These are phyloP conservation scores for Aspergillus pseudonomiae DNA, from an alignment of 2,329 filamentous ascomycete genomes.

Conservation along the genomic window DNA sequence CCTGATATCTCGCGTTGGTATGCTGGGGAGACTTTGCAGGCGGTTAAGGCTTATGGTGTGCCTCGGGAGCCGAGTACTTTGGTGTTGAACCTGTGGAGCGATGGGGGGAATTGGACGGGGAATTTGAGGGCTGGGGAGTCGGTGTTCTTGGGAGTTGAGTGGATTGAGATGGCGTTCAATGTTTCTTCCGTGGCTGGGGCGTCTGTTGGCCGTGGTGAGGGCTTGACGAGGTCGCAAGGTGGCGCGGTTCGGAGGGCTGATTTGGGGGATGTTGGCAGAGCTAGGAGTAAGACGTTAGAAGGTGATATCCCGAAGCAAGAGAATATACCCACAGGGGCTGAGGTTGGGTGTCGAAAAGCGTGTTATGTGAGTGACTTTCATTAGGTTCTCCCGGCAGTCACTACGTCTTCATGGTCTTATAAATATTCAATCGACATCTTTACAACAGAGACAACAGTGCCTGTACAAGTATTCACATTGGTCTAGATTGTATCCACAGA, in stretches of 20 bases:
- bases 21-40: constrained; percentile 33
- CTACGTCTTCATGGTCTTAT: background rate
- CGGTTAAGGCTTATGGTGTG: constrained; percentile 39
- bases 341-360: background rate
- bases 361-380: constrained; percentile 3
- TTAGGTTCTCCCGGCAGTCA: background rate
- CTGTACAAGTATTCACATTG: background rate
- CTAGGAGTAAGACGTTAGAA: background rate
- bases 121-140: constrained; percentile 42
- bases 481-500: background rate
- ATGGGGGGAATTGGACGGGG: constrained; percentile 46
- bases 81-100: constrained; percentile 48
- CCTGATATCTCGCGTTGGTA: constrained; percentile 41
- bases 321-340: background rate
- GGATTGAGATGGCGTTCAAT: constrained; percentile 47
- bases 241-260: background rate
- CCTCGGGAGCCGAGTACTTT: constrained; percentile 41
- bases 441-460: background rate
- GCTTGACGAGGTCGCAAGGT: background rate
- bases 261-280: background rate
- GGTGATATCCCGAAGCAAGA: background rate
- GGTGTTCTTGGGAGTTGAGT: constrained; percentile 45
- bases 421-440: background rate
- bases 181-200: constrained; percentile 20
- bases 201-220: background rate